These are phyloP conservation scores for Chrysanthemum makinoi DNA, from an alignment of 129 eudicot genomes.

Conservation along the genomic window DNA sequence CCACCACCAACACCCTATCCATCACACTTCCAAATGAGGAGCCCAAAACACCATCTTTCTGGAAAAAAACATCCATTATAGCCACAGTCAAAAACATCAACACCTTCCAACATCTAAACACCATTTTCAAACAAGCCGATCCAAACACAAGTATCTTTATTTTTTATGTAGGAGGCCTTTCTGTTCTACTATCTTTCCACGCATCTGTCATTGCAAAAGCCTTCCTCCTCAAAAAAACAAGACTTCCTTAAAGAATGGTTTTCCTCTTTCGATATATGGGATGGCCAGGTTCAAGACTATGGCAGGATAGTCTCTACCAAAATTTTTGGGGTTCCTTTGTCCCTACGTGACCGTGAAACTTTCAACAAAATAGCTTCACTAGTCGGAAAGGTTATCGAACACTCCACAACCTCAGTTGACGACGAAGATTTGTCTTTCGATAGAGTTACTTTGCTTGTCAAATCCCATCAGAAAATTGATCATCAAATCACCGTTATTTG, in stretches of 20 bases:
- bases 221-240: background rate
- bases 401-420: background rate
- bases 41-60: background rate
- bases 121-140: background rate
- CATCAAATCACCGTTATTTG: background rate
- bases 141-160: background rate
- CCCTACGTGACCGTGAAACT: background rate
- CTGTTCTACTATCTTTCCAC: background rate
- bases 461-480: background rate
- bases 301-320: background rate
- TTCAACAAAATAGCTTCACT: background rate
- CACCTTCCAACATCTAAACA: background rate
- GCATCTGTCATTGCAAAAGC: background rate
- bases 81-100: background rate
- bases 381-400: background rate
- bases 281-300: background rate
- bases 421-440: background rate
- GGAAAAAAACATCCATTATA: background rate
- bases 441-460: background rate
- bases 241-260: background rate
- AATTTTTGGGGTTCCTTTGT: background rate
- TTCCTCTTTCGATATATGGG: background rate
- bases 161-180: background rate
- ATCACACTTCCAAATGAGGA: background rate
- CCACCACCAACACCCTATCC: background rate